Conservation (phyloP, 23 red algal species). For the Gracilaria gracilis region DNA sequence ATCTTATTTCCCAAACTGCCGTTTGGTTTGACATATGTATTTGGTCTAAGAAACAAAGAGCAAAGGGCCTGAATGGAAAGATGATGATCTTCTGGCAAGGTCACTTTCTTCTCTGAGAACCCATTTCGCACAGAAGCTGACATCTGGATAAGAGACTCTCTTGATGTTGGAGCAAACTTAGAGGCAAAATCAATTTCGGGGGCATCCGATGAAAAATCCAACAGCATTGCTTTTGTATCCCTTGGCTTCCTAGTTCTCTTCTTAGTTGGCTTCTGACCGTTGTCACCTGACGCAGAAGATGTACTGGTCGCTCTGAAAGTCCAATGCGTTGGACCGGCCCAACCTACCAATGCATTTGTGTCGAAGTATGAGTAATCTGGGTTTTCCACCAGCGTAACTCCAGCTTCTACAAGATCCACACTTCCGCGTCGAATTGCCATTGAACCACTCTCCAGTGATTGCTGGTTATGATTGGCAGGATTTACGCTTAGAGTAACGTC, state of each 20-base stretch:
- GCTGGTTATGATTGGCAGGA: background rate
- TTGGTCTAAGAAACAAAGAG: constrained; percentile 72
- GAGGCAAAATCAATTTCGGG: constrained; percentile 78
- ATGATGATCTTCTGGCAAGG: constrained; percentile 80
- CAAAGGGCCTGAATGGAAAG: constrained; percentile 54
- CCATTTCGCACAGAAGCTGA: constrained; percentile 52
- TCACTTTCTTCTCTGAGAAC: constrained; percentile 61
- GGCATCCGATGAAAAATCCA: constrained; percentile 73
- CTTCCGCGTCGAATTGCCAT: constrained; percentile 36
- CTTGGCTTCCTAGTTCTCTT: constrained; percentile 58
- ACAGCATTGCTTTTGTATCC: constrained; percentile 70
- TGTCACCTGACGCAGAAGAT: background rate
- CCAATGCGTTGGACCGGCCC: constrained; percentile 90
- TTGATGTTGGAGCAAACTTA: constrained; percentile 73
- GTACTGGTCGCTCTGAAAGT: constrained; percentile 28
- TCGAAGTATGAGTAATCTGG: constrained; percentile 77
- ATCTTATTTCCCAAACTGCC: background rate
- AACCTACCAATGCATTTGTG: constrained; percentile 38
- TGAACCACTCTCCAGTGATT: background rate
- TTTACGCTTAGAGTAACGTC: constrained; percentile 19
- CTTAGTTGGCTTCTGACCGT: constrained; percentile 7
- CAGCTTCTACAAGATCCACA: constrained; percentile 67
- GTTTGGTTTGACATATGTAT: constrained; percentile 19
- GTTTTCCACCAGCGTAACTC: constrained; percentile 41
- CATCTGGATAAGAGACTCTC: constrained; percentile 48